Evolutionary conservation across 2,329 filamentous ascomycete species (phyloP), one percentile per base, ranked within the genome.

Genomic region (Diaporthe helianthi): DNA sequence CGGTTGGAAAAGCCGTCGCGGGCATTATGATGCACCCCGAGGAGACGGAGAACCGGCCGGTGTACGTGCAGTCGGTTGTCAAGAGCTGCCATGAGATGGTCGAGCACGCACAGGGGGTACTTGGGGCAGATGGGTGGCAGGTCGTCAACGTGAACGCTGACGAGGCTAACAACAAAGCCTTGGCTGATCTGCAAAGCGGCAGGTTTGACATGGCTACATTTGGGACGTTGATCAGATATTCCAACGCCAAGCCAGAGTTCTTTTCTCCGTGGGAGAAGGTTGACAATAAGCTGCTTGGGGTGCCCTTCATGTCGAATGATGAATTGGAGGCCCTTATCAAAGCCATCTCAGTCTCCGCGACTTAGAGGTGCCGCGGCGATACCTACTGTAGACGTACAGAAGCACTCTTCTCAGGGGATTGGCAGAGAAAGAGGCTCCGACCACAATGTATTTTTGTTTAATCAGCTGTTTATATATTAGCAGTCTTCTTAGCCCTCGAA

Each of bases 21-120:
- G 73, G 71, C 7, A 70, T 75, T 9, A 72, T 80, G 24, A 29
- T 64, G 49, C 72, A 75, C 54, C 74, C 74, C 2, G 75, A 73
- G 44, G 74, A 76, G 71, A 77, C 76, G n/a, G 73, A 72, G 53
- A 78, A 79, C 72, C 65, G 74, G 3, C 31, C 67, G 19, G 73
- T 74, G 3, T 74, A 73, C 26, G 66, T 78, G 13, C 72, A 76
- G 5, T 63, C 58, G 8, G 58, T 63, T 7, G 58, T 63, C n/a
- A 63, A 63, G 72, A 74, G 73, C 51, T 75, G 76, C 68, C 72
- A 71, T n/a, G 61, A 76, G 67, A 64, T 77, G 53, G 49, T 73
- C 13, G 71, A 68, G 17, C 58, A 74, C 19, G 73, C 72, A n/a
- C 64, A 72, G 55, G 66, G 72, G 31, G 73, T 70, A 2, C 47